Evolutionary conservation across 495 filamentous ascomycete genomes (phyloP), one percentile per base, ranked within the genome.

Genomic region (Penicillium dipodomyicola): DNA sequence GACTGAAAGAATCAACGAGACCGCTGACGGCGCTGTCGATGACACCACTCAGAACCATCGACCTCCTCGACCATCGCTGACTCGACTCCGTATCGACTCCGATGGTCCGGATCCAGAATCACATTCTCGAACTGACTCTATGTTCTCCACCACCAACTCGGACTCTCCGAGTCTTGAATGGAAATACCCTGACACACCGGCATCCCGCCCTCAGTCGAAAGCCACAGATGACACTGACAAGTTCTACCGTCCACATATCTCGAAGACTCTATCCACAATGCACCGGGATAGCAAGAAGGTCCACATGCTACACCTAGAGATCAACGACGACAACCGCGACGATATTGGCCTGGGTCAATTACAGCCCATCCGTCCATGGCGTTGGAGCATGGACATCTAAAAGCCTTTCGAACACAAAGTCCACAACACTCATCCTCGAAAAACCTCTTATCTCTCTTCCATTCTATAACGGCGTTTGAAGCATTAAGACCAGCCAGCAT

Each of bases 341-440:
- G 72, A 77, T 37, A 50, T 77, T 37, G 70, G 53, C 10, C 39
- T 72, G 43, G 74, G 74, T 25, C 65, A 76, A 44, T 58, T 77
- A 17, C 71, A 79, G 63, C 72, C 62, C 37, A 63, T 75, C 46
- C 73, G 72, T 23, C 74, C 74, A 1, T 77, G 71, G 70, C 72
- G 76, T 57, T 79, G 76, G 76, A 79, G 76, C 54, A 77, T 79
- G 74, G 76, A 79, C 51, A 72, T 79, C 29, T 79, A 62, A 69
- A 12, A n/a, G 19, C 49, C 40, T 52, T 33, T 29, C 3, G 4
- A 46, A 33, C 41, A 22, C 20, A 5, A 33, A 25, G 1, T 14
- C 32, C 10, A 39, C 33, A 35, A 30, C 32, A 35, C 42, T 43
- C 49, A 40, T 12, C 35, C 49, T 53, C 30, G 3, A 46, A 37